Base-by-base conservation (phyloP, 164 flowering plant species). In the Annona cherimola region DNA sequence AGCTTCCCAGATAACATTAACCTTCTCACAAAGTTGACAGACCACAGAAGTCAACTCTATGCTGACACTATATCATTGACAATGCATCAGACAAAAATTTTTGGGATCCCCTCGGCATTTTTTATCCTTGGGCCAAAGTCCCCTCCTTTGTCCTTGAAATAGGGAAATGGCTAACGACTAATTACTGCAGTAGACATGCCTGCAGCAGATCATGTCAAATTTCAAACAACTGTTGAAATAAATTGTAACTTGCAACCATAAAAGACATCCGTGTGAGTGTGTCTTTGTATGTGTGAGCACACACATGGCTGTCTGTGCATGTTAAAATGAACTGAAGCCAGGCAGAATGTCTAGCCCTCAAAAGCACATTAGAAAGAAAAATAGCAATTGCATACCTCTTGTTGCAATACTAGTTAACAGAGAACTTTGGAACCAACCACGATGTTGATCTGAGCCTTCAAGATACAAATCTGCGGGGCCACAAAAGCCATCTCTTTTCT, bases 381-480 rank as follows among this genome's bases (percentile, higher is more conserved):
- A 50, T 16, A 50, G 2, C 8, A 12, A 40, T 5, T 39, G 67
- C 44, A 64, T 83, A 88, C 92, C 93, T 86, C 80, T 86, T 20
- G 97, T 88, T 14, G 98, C 98, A 81, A 91, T 75, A 76, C 99
- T 84, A 42, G 99, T 93, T 66, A 95, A 74, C 80, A 95, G 81
- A 67, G 99, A 95, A 83, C 99, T 95, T 72, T 95, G 99, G 77
- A 95, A 95, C 99, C 99, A 95, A 39, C 99, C 99, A 74, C 99
- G 98, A 80, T 95, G 99, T 86, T 95, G 98, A 84, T 95, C 99
- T 70, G 97, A 79, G 35, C 99, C 99, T 80, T 95, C 99, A 72
- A 95, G 92, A 79, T 93, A 95, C 82, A 95, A 70, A 81, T 95
- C 99, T 70, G 99, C 99, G 67, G 99, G 98, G 70, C 74, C 86